phyloP scores from a whole-genome alignment of 2,329 filamentous ascomycete species.

The Fragosphaeria purpurea region DNA sequence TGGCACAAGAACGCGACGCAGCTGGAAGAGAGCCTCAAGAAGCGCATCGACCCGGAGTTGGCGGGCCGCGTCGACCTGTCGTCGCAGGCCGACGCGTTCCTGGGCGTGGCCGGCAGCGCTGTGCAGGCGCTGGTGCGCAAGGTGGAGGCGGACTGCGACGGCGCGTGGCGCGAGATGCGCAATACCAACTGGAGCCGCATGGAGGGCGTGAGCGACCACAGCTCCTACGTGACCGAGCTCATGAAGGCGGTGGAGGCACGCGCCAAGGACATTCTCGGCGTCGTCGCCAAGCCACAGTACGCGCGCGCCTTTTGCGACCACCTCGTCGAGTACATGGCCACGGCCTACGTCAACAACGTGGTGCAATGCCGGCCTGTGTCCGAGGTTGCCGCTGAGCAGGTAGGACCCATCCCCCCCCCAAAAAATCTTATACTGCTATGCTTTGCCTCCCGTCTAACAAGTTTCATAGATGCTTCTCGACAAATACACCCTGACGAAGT shows the following conservation, averaged over 20 bases:
- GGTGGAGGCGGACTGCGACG: constrained; percentile 73
- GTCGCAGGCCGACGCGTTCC: constrained; percentile 86
- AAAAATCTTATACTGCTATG: constrained; percentile 6
- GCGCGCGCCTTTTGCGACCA: constrained; percentile 92
- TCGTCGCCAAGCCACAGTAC: constrained; percentile 86
- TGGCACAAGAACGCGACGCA: constrained; percentile 91
- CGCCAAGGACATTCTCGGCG: constrained; percentile 62
- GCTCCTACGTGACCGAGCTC: constrained; percentile 79
- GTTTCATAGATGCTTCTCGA: constrained; percentile 77
- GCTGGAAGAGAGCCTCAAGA: constrained; percentile 88
- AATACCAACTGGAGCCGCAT: constrained; percentile 93
- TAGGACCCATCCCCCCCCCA: constrained; percentile 23
- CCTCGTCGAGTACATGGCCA: constrained; percentile 78
- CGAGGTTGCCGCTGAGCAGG: constrained; percentile 88
- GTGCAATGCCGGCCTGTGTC: constrained; percentile 85
- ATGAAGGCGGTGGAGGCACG: constrained; percentile 62
- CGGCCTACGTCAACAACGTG: constrained; percentile 70
- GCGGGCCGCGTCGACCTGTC: constrained; percentile 73
- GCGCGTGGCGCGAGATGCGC: constrained; percentile 91
- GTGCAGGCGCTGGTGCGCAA: constrained; percentile 75
- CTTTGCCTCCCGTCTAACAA: neutral
- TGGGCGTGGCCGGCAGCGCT: constrained; percentile 84
- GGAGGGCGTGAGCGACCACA: constrained; percentile 88
- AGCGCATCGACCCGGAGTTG: constrained; percentile 73
- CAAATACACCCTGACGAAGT: constrained; percentile 80